Evolutionary conservation across 345 rosid species (phyloP).

Genomic region (Euphorbia tirucalli): DNA sequence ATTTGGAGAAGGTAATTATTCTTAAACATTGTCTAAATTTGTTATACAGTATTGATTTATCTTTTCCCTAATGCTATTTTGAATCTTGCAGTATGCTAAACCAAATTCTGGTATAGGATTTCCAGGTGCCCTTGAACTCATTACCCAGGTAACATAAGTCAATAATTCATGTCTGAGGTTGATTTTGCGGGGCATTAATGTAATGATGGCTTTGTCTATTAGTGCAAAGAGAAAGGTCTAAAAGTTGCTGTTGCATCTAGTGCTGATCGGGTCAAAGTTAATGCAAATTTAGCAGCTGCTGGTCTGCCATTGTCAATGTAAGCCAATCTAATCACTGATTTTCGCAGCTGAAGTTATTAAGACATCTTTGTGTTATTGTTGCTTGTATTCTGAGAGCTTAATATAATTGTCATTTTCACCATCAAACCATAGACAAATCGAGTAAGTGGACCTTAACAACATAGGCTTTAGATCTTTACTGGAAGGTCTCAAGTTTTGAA

Average conservation of each 20-base stretch:
- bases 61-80: conserved; percentile 14
- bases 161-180: conserved; percentile 5
- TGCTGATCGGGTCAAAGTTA: conserved; percentile 93
- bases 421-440: background rate
- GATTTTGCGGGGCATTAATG: background rate
- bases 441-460: background rate
- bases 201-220: conserved; percentile 19
- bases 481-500: background rate
- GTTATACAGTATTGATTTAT: conserved; percentile 1
- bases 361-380: background rate
- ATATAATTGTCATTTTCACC: background rate
- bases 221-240: conserved; percentile 85
- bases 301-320: conserved; percentile 67
- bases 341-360: background rate
- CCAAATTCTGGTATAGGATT: conserved; percentile 95
- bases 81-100: conserved; percentile 65
- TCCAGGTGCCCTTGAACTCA: conserved; percentile 90
- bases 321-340: conserved; percentile 21
- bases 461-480: background rate
- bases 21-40: conserved; percentile 1
- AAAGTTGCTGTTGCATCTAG: conserved; percentile 97
- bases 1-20: conserved; percentile 68
- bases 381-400: background rate
- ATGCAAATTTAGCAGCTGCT: conserved; percentile 93
- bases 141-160: conserved; percentile 55